These are phyloP conservation scores for Boeremia lycopersici DNA, from an alignment of 2,329 filamentous ascomycete genomes.

Conservation along the genomic window DNA sequence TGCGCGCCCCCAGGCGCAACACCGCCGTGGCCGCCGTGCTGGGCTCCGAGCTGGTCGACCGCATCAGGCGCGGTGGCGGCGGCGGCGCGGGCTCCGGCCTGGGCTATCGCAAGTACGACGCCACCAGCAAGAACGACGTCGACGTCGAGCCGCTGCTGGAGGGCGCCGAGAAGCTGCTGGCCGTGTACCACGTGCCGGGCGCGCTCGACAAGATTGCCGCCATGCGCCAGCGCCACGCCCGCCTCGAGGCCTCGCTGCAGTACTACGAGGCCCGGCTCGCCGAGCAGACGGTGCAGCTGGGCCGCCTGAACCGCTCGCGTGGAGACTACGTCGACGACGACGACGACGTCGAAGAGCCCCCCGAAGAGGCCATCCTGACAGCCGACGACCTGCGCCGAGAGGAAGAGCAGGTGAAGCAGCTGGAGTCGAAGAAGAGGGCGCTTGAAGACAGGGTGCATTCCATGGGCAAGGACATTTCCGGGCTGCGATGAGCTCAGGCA, in stretches of 20 bases:
- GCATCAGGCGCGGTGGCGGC: constrained; percentile 68
- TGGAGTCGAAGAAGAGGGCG: constrained; percentile 67
- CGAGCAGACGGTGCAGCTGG: constrained; percentile 75
- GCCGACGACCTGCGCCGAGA: constrained; percentile 72
- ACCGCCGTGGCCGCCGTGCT: constrained; percentile 90
- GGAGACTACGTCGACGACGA: constrained; percentile 64
- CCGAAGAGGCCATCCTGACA: constrained; percentile 59
- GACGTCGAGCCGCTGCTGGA: constrained; percentile 84
- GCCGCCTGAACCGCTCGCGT: constrained; percentile 69
- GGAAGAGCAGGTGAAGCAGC: constrained; percentile 69
- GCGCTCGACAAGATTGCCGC: constrained; percentile 76
- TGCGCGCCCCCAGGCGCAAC: constrained; percentile 67
- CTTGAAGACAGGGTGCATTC: constrained; percentile 69
- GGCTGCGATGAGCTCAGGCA: constrained; percentile 52
- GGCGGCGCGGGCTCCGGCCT: constrained; percentile 58
- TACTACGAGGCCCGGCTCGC: constrained; percentile 82
- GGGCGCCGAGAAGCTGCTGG: constrained; percentile 88
- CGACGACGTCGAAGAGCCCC: constrained; percentile 50
- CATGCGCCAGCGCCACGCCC: constrained; percentile 72
- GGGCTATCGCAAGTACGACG: constrained; percentile 51
- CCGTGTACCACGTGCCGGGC: constrained; percentile 83
- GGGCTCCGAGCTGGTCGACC: constrained; percentile 83
- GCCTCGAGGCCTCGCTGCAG: constrained; percentile 74
- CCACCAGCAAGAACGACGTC: constrained; percentile 68
- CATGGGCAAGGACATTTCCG: constrained; percentile 72